Percentiles rank a stretch among this genome's conserved stretches.
Conservation (phyloP, 2,329 filamentous ascomycete species). For the Fusarium chlamydosporum region DNA sequence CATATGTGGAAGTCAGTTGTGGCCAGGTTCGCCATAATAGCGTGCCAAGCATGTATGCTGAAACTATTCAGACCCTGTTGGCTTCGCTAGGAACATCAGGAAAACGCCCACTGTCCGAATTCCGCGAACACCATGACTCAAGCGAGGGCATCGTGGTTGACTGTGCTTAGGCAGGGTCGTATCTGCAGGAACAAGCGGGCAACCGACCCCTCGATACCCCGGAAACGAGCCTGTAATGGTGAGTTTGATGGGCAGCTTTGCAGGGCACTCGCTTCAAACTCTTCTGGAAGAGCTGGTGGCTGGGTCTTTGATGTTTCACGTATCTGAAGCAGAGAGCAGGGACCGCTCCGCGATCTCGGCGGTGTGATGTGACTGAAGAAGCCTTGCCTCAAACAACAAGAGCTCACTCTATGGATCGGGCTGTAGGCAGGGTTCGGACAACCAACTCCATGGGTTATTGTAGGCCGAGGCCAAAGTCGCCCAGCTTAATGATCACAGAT, state of each 20-base stretch:
- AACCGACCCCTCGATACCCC: slow-evolving; percentile 42
- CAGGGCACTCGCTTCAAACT: slow-evolving; percentile 41
- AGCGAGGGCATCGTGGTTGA: slow-evolving; percentile 30
- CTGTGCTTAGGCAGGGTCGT: slow-evolving; percentile 27
- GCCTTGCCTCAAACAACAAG: slow-evolving; percentile 6
- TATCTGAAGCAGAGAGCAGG: slow-evolving; percentile 40
- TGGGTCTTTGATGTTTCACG: slow-evolving; percentile 47
- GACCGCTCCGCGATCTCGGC: slow-evolving; percentile 42
- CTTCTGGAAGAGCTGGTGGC: slow-evolving; percentile 49
- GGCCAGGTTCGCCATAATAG: slow-evolving; percentile 24
- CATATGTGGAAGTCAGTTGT: slow-evolving; percentile 21
- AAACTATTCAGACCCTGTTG: slow-evolving; percentile 39
- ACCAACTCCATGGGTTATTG: slow-evolving; percentile 4
- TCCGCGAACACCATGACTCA: slow-evolving; percentile 44
- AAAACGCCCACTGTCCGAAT: slow-evolving; percentile 16
- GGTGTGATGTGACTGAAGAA: slow-evolving; percentile 33
- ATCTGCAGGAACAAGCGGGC: slow-evolving; percentile 43
- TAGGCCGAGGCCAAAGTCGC: background rate
- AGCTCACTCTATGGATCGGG: slow-evolving; percentile 5
- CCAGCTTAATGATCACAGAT: slow-evolving; percentile 17
- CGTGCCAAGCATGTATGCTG: slow-evolving; percentile 37
- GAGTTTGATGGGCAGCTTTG: slow-evolving; percentile 21
- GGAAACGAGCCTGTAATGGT: slow-evolving; percentile 40
- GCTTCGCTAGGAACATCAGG: slow-evolving; percentile 18
- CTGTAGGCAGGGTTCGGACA: slow-evolving; percentile 14